Evolutionary conservation across 176 grass and related monocot species (phyloP).

Genomic region (Zoysia japonica): DNA sequence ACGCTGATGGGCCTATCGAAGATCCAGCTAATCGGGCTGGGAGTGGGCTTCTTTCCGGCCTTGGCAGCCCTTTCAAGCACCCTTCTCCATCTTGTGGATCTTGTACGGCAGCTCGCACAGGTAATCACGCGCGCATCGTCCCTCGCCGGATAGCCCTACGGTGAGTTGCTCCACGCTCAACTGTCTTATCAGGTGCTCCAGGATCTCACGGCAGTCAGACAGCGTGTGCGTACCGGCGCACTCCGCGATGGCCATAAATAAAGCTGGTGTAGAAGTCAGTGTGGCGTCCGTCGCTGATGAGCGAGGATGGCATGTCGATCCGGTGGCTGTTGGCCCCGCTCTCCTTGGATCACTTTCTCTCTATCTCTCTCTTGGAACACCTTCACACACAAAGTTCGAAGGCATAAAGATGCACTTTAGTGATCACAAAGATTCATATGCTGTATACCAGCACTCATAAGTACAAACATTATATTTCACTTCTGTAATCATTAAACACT

Average conservation of each 20-base stretch:
- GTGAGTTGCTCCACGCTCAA: slow-evolving; percentile 63
- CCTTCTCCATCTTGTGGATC: slow-evolving; percentile 53
- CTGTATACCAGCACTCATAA: too few species aligned
- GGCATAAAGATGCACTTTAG: too few species aligned
- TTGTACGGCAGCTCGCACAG: slow-evolving; percentile 58
- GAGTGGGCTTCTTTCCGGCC: neutral
- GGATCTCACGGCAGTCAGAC: slow-evolving; percentile 59
- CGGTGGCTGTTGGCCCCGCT: neutral
- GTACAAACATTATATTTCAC: too few species aligned
- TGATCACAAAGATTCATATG: too few species aligned
- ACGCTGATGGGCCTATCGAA: slow-evolving; percentile 43
- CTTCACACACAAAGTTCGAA: too few species aligned
- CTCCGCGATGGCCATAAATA: slow-evolving; percentile 36
- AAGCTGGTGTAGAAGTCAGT: slow-evolving; percentile 32
- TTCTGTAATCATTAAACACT: too few species aligned
- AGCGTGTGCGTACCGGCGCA: slow-evolving; percentile 56
- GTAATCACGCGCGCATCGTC: slow-evolving; percentile 65
- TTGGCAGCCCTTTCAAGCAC: slow-evolving; percentile 27
- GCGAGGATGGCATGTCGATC: slow-evolving; percentile 74
- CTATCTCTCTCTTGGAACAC: too few species aligned
- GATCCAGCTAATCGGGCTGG: slow-evolving; percentile 61
- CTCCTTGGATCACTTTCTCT: too few species aligned
- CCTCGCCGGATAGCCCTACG: slow-evolving; percentile 59
- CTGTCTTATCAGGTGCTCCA: slow-evolving; percentile 64
- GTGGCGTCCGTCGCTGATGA: slow-evolving; percentile 69